phyloP scores from a whole-genome alignment of 2,329 filamentous ascomycete genomes.

The Colletotrichum sp. region DNA sequence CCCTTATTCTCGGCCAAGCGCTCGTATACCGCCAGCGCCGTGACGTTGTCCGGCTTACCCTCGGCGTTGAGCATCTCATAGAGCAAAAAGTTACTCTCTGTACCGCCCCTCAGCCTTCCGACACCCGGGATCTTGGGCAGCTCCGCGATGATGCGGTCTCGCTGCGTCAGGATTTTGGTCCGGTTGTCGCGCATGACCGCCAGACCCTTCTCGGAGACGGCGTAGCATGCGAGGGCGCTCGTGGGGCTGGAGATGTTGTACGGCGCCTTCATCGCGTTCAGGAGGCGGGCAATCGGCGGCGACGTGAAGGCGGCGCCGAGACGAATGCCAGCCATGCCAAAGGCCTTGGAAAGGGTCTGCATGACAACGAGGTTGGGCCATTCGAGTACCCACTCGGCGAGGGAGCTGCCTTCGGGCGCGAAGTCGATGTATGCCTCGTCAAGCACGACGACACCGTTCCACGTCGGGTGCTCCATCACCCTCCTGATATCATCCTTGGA shows the following conservation, averaged over 20 bases:
- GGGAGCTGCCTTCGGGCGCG: constrained; percentile 73
- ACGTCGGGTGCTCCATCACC: constrained; percentile 84
- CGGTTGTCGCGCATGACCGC: constrained; percentile 75
- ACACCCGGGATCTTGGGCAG: constrained; percentile 79
- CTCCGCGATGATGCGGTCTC: constrained; percentile 76
- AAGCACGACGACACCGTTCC: constrained; percentile 93
- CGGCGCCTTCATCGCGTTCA: constrained; percentile 94
- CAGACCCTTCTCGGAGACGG: constrained; percentile 71
- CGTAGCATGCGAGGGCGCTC: constrained; percentile 77
- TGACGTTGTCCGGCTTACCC: constrained; percentile 79
- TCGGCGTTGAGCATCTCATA: constrained; percentile 81
- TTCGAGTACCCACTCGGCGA: constrained; percentile 90
- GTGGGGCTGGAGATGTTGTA: constrained; percentile 95
- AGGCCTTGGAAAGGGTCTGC: constrained; percentile 98
- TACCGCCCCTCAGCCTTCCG: constrained; percentile 81
- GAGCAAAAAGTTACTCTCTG: constrained; percentile 86
- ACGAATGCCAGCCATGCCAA: constrained; percentile 92
- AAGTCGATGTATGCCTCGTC: constrained; percentile 99
- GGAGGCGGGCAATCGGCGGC: constrained; percentile 73
- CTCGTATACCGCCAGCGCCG: constrained; percentile 83
- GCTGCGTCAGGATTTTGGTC: constrained; percentile 74
- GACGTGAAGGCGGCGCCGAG: constrained; percentile 86
- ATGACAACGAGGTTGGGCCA: constrained; percentile 97
- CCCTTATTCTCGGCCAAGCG: constrained; percentile 82
- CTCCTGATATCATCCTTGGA: constrained; percentile 74